Conservation (phyloP, 164 flowering plant species). For the Magnolia kwangsiensis region DNA sequence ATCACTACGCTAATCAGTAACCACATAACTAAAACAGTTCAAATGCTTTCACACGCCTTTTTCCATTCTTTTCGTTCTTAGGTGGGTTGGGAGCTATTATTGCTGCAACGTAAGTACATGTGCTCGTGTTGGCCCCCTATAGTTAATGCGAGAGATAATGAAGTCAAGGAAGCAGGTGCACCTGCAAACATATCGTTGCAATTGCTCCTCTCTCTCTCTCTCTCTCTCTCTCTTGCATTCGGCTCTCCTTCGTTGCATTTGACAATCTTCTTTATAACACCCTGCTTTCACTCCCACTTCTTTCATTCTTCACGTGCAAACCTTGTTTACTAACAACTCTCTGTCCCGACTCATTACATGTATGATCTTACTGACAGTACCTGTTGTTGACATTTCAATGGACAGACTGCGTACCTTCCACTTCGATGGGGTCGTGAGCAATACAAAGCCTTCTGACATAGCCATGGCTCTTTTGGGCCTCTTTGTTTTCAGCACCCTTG, state of each 20-base stretch:
- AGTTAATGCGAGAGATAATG: background rate
- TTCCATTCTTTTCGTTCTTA: background rate
- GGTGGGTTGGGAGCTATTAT: background rate
- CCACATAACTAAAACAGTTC: background rate
- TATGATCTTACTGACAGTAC: background rate
- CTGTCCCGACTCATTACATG: background rate
- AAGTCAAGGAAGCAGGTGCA: slow-evolving; percentile 1
- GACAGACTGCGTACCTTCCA: background rate
- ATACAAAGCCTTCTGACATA: slow-evolving; percentile 32
- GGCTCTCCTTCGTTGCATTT: background rate
- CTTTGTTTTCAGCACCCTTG: slow-evolving; percentile 36
- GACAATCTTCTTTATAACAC: background rate
- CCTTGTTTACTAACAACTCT: background rate
- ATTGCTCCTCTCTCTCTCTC: background rate
- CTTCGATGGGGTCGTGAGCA: background rate
- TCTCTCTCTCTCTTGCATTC: background rate
- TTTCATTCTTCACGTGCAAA: background rate
- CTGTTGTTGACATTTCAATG: background rate
- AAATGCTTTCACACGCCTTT: background rate
- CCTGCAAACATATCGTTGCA: background rate
- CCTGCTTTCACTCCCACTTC: background rate
- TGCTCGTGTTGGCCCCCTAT: background rate
- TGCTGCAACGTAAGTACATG: background rate
- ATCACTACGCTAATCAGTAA: too few species aligned
- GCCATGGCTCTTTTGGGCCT: slow-evolving; percentile 36